Evolutionary conservation across 2,329 filamentous ascomycete species (phyloP), one percentile per base, ranked within the genome.

Genomic region (Penicillium italicum): DNA sequence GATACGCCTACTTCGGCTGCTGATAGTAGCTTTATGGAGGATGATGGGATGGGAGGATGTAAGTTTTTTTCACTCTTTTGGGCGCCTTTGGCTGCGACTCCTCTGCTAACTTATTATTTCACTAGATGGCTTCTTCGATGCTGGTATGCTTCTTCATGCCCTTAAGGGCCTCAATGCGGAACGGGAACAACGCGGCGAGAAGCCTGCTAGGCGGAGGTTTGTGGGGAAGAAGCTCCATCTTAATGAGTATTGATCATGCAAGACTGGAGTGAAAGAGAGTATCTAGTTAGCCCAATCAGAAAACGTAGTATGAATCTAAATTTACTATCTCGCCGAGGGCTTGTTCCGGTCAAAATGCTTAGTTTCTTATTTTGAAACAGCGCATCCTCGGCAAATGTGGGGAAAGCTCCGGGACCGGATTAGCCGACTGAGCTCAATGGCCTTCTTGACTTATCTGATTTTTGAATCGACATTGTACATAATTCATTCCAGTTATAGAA

Each of bases 51-150:
- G 69, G 92, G 92, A 63, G 92, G 93, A 74, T 97, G 92, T 96
- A 84, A 87, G 90, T 86, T 61, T 57, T 67, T 58, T 67, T 50
- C n/a, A 22, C 48, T 56, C 16, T 4, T 9, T 20, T 50, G n/a
- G 22, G 26, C 22, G 18, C 20, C 11, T 53, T 24, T 12, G 30
- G 14, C 16, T 50, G 31, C 26, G 14, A 14, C 1, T 14, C 10
- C 22, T 30, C 51, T 46, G 43, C 55, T 61, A 63, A 62, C 41
- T 31, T 41, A 5, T 6, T 33, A 14, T 20, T 42, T 47, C 26
- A 44, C 12, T 69, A 96, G 92, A 97, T 79, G 93, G 93, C 31
- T 97, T 97, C 80, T 97, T 97, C 76, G 93, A 97, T 71, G 91
- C 93, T 0, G 93, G 93, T 14, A 96, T 97, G 91, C 83, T 97